Base-by-base conservation (phyloP, 768 basidiomycete genomes). In the Lanmaoa pseudosensibilis region DNA sequence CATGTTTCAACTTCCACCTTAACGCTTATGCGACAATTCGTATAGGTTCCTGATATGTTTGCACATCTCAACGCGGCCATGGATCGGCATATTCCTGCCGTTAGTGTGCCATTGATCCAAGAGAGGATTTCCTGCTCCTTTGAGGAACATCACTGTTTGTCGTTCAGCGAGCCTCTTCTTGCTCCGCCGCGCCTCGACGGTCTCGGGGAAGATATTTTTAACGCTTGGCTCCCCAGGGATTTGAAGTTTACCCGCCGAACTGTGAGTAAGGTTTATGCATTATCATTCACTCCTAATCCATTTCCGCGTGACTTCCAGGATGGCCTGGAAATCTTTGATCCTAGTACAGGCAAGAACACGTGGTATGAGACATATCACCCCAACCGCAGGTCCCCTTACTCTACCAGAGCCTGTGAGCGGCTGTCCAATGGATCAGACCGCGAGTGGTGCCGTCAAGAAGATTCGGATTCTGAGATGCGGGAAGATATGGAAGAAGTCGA, bases 291-390 rank as follows among this genome's bases (percentile, higher is more conserved):
- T 34, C 46, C 44, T 21, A 10, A 50, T 52, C 65, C 55, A 63
- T 63, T 39, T 56, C 56, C 55, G 50, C 6, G 45, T 47, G 44
- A 50, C 32, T 50, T 32, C 18, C 54, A 81, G 80, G 75, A 75
- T 48, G 77, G 73, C 5, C 64, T 80, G 21, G 72, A 76, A 40
- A 69, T 79, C 6, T 73, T 65, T 40, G 78, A 81, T 67, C 77
- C 74, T 15, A 70, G 61, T n/a, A 74, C 74, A 9, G 69, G 70
- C 37, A 65, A 67, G 56, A 71, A 65, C 57, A 67, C 74, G 56
- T 74, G 77, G 62, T 82, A 82, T 59, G 76, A 82, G 60, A 80
- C 77, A 38, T 77, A 74, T 58, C 64, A 65, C 65, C 75, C 81
- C 65, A 64, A 72, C 43, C 69, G 68, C 57, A 52, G 67, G 66